Base-by-base conservation (phyloP, 352 stramenopile genomes). In the Globisporangium abappressorium region DNA sequence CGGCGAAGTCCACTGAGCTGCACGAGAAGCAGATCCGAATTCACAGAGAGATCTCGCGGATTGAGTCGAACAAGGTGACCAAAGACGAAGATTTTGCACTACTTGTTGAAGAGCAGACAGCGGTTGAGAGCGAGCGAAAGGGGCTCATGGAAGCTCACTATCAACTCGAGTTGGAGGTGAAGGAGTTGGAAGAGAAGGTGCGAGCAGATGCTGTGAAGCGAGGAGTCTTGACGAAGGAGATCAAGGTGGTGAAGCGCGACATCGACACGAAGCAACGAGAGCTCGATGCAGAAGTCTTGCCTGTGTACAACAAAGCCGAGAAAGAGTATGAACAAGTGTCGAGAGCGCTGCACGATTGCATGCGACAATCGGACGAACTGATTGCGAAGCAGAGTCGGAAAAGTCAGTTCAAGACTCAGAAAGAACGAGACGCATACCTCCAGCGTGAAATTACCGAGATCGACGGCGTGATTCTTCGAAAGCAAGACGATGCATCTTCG, bases 381-480 rank as follows among this genome's bases (percentile, higher is more conserved):
- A 98, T 99, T 66, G 94, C 92, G 24, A 99, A 98, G 70, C 95
- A 99, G 73, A 97, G 97, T 60, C 91, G 98, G 57, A 97, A 95
- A 49, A 92, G 85, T 49, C 93, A 99, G 68, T 99, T 99, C 76
- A 77, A 76, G 41, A 97, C 90, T 1, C 94, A 98, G 65, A 84
- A 90, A 47, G 90, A 99, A 57, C 86, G 97, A 2, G 97, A 99
- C 77, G 78, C 79, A 6, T 98, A 93, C 65, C 68, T 96, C 12
- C 70, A 78, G 56, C 67, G 65, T 9, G 86, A 95, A 67, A 86
- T 94, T 34, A 66, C 72, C 6, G 87, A 93, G 9, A 79, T 95
- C 22, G 78, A 93, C 57, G 72, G 62, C 9, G 78, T 95, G 8
- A 65, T 89, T 14, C 65, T 70, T 14, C 80, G 84, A 3, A 95